A percentile compares a stretch with the other conserved stretches of the same genome.
phyloP scores from a whole-genome alignment of 169 alveolate species.

The Babesia bigemina region DNA sequence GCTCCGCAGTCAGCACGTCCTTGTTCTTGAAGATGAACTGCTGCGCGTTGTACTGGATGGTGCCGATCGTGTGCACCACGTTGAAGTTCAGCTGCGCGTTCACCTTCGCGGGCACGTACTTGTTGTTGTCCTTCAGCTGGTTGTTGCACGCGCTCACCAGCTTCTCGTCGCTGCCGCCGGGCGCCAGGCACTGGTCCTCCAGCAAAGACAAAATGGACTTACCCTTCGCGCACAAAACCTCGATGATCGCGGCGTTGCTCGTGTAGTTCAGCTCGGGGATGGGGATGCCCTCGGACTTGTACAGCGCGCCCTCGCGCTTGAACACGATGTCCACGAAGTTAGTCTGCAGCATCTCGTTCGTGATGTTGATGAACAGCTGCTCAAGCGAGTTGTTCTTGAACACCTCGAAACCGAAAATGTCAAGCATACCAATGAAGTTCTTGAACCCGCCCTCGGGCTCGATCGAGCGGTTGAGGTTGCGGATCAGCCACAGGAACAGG shows the following conservation, averaged over 20 bases:
- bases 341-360: constrained; percentile 95
- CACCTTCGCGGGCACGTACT: constrained; percentile 83
- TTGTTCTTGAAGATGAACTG: constrained; percentile 83
- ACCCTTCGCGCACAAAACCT: constrained; percentile 71
- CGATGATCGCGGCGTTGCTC: constrained; percentile 74
- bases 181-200: constrained; percentile 91
- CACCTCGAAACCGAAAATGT: constrained; percentile 96
- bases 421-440: constrained; percentile 92
- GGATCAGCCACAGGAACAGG: constrained; percentile 93
- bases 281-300: constrained; percentile 84
- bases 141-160: constrained; percentile 79
- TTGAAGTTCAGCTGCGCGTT: constrained; percentile 82
- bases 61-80: constrained; percentile 83
- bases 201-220: constrained; percentile 81
- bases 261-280: constrained; percentile 82
- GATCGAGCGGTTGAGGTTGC: constrained; percentile 90
- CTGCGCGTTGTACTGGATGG: constrained; percentile 79
- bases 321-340: constrained; percentile 93
- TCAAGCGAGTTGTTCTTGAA: constrained; percentile 94
- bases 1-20: constrained; percentile 87
- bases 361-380: constrained; percentile 93
- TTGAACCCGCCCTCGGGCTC: constrained; percentile 86
- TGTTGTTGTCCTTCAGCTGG: constrained; percentile 68
- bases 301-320: constrained; percentile 88
- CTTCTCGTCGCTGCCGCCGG: constrained; percentile 89